Base-by-base conservation (phyloP, 2,329 filamentous ascomycete species). In the Claviceps pazoutovae region DNA sequence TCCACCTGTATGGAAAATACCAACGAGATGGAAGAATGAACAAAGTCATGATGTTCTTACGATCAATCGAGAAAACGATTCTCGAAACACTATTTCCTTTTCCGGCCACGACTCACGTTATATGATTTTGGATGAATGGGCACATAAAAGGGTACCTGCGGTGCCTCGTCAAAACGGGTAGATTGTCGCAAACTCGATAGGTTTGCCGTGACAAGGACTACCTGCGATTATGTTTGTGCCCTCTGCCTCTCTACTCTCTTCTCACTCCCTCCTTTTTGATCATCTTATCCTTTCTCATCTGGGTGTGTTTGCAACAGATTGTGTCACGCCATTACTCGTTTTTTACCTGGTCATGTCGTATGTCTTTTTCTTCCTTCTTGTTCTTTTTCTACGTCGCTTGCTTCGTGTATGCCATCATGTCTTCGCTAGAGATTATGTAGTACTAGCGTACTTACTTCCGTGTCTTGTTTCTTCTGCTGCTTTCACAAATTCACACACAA, bases 11-110 rank as follows among this genome's bases (percentile, higher is more conserved):
- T 39, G 19, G 4, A 5, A 14, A 39, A 30, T 36, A 5, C 11
- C 21, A 9, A 46, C 8, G 23, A 30, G 16, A 17, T 30, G 47
- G 42, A 17, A 34, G 48, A 23, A 19, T 5, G 43, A 38, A 50
- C 37, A 44, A 53, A 26, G 48, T 38, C 37, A 53, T 43, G 51
- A 50, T 43, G 2, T n/a, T 17, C 5, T 26, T 47, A 50, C 23
- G 45, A 39, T 16, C 6, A 41, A 26, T 36, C 26, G 38, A 30
- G 14, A 42, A 37, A 37, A n/a, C 19, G 13, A 36, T 46, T 39
- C 34, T 38, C 21, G 39, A n/a, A 7, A n/a, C 23, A 41, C 7
- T 37, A 42, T 23, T 49, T 41, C 7, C 17, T 16, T 43, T 47
- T 30, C 44, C 16, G 21, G 38, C 42, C 26, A 50, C 49, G 42